These are phyloP conservation scores for Geotrichum carabidarum DNA, from an alignment of 1,139 yeast species.

Conservation along the genomic window DNA sequence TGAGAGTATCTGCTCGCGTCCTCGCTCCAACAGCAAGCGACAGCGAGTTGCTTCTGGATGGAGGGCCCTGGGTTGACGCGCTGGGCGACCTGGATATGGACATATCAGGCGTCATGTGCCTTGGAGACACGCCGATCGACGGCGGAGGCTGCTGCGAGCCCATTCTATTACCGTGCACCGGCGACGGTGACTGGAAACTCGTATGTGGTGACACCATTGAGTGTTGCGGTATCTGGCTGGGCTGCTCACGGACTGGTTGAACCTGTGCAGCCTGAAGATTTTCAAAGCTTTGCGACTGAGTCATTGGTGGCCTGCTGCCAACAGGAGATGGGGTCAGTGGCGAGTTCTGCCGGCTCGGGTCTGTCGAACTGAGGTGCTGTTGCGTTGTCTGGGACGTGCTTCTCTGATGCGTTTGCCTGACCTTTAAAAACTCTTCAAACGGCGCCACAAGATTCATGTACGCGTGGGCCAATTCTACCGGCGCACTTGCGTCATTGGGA, in stretches of 20 bases:
- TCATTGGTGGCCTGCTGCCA: background rate
- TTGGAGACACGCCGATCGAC: background rate
- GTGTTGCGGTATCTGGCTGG: constrained; percentile 9
- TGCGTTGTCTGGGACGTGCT: constrained; percentile 22
- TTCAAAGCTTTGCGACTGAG: no score
- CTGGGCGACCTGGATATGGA: constrained; percentile 5
- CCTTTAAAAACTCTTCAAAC: constrained; percentile 62
- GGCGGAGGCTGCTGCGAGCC: constrained; percentile 11
- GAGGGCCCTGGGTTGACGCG: background rate
- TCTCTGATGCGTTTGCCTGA: constrained; percentile 25
- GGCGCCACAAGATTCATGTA: constrained; percentile 60
- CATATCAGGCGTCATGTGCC: constrained; percentile 3
- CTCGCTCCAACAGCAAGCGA: background rate
- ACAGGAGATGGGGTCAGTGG: constrained; percentile 6
- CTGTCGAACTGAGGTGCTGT: constrained; percentile 18
- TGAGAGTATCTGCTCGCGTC: constrained; percentile 4
- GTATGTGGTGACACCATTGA: background rate
- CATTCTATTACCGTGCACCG: background rate
- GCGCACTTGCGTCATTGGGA: constrained; percentile 38
- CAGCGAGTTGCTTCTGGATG: background rate
- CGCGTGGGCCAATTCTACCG: constrained; percentile 55
- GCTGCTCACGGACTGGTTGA: background rate
- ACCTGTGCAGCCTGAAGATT: no score
- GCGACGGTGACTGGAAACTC: constrained; percentile 6
- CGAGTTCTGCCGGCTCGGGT: background rate